phyloP scores from a whole-genome alignment of 164 flowering plant species.

The Buxus sempervirens region DNA sequence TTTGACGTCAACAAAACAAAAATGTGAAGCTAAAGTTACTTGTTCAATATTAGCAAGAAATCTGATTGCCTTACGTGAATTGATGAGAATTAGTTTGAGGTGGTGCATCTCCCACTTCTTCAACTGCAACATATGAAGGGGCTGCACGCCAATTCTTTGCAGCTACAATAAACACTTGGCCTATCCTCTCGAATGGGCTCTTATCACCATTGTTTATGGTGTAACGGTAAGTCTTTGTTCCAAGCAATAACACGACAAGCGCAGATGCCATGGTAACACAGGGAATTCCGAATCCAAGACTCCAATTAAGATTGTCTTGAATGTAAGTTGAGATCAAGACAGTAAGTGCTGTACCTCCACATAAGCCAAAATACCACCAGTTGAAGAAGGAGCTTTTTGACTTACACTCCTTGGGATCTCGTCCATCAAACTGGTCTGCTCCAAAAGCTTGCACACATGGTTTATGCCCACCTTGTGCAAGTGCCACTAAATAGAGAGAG shows the following conservation, averaged over 20 bases:
- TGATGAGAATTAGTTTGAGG: not conserved
- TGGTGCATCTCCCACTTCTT: not conserved
- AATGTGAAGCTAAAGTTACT: too few relatives aligned
- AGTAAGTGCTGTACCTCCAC: not conserved
- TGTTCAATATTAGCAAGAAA: too few relatives aligned
- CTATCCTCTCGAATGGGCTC: not conserved
- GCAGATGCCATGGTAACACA: constrained; percentile 3
- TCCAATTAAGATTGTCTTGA: not conserved
- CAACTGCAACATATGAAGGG: not conserved
- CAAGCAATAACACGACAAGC: not conserved
- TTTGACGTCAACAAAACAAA: too few relatives aligned
- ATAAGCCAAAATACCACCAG: not conserved
- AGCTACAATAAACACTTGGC: not conserved
- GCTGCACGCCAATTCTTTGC: not conserved
- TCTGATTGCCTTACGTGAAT: not conserved
- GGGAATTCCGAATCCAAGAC: not conserved
- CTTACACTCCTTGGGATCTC: constrained; percentile 17
- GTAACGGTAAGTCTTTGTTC: not conserved
- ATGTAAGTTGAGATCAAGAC: not conserved
- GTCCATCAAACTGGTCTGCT: constrained; percentile 26
- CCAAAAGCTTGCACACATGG: constrained; percentile 34
- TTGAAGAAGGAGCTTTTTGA: constrained; percentile 15
- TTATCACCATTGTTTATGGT: not conserved
- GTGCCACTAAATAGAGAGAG: constrained; percentile 19
- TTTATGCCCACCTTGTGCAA: constrained; percentile 21